These are phyloP conservation scores for Lecanoromycetidae sp. DNA, from an alignment of 2,329 filamentous ascomycete genomes.

Conservation along the genomic window DNA sequence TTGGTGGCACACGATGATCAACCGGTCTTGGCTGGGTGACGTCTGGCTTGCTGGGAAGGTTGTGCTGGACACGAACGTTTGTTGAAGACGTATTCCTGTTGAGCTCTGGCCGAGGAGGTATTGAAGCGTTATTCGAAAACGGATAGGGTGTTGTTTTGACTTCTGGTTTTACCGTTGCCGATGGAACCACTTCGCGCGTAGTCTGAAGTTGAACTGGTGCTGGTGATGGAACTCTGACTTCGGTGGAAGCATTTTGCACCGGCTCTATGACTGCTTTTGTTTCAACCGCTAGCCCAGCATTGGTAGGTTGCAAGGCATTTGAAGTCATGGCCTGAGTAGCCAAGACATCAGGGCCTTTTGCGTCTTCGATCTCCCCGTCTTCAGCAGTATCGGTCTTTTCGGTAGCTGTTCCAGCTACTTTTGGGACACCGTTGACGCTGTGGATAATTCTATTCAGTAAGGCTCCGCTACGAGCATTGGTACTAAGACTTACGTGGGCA, in stretches of 20 bases:
- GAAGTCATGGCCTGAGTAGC: constrained; percentile 5
- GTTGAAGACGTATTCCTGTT: constrained; percentile 7
- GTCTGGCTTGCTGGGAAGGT: constrained; percentile 18
- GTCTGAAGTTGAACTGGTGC: neutral
- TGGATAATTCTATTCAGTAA: neutral
- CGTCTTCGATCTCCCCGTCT: constrained; percentile 36
- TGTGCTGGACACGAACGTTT: constrained; percentile 12
- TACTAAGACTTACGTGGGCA: constrained; percentile 26
- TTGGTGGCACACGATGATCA: constrained; percentile 28
- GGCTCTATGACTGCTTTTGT: neutral
- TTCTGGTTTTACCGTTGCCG: neutral
- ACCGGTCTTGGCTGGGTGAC: constrained; percentile 26
- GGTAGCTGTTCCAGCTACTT: constrained; percentile 5
- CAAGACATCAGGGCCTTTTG: constrained; percentile 30
- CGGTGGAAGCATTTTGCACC: neutral
- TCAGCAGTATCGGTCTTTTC: constrained; percentile 31
- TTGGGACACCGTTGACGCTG: constrained; percentile 8
- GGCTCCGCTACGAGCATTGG: too few species aligned
- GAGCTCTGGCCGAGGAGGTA: constrained; percentile 12
- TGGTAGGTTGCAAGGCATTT: neutral
- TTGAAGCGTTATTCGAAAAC: constrained; percentile 2
- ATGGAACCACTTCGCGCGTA: neutral
- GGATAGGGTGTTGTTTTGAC: neutral
- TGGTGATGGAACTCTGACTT: neutral
- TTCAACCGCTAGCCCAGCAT: neutral